Base-by-base conservation (phyloP, 2,329 filamentous ascomycete genomes). In the Aspergillus cejpii region DNA sequence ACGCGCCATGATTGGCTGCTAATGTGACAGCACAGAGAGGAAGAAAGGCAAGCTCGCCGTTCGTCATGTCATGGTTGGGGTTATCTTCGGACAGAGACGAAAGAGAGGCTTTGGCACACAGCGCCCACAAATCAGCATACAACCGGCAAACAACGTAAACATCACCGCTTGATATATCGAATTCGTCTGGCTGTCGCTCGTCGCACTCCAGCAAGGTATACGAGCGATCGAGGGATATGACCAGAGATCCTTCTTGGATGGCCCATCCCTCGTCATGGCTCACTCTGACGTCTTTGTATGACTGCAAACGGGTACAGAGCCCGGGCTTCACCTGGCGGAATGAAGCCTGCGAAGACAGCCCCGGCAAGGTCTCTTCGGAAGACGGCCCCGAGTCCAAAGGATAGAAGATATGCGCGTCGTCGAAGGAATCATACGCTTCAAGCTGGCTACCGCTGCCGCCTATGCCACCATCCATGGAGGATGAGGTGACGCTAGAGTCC, bases 111-210 rank as follows among this genome's bases (percentile, higher is more conserved):
- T 57, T 60, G 14, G 52, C 48, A 45, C 62, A 66, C 3, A 62
- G 55, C 37, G 62, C 61, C 63, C 63, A 66, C 23, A 65, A 39
- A 38, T 66, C 62, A 10, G 59, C 56, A 47, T 62, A 65, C 37
- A 66, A 44, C 3, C 49, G 54, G 34, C 58, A 61, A 28, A 66
- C 50, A 20, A 65, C 48, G 36, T 58, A 65, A 0, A 64, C 40
- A 24, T 63, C 59, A 6, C 63, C 62, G 38, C 47, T 42, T 3
- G 47, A 34, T 7, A 65, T 47, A 10, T 59, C 50, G 43, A 63
- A 64, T 42, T 61, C 55, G 33, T 66, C 63, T 2, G 41, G 6
- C 2, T 36, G 34, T 23, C 40, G 47, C 26, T 55, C 42, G 6
- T 54, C 44, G 11, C 39, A 46, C 23, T 44, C 45, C 6, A 55